A percentile compares a stretch with the other conserved stretches of the same genome.
Evolutionary conservation across 2,329 filamentous ascomycete species (phyloP).

Genomic region (Rutstroemia sydowiana): DNA sequence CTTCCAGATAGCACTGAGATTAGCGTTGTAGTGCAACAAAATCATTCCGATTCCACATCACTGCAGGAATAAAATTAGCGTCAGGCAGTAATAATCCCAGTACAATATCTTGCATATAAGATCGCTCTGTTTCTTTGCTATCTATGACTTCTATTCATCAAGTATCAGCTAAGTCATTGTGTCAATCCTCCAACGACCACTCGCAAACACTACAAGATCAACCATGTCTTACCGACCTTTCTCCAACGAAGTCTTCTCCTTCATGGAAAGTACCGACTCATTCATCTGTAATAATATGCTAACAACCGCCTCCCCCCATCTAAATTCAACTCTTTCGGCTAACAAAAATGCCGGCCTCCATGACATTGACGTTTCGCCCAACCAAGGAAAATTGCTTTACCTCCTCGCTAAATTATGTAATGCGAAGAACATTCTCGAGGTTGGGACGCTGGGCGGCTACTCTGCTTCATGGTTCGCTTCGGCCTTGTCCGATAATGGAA

Average conservation of each 20-base stretch:
- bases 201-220: too few species aligned
- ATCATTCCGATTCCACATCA: too few species aligned
- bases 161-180: too few species aligned
- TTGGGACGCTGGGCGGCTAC: conserved; percentile 21
- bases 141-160: too few species aligned
- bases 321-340: not conserved
- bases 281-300: conserved; percentile 1
- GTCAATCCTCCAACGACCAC: too few species aligned
- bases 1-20: too few species aligned
- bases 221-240: too few species aligned
- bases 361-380: conserved; percentile 13
- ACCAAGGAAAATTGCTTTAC: conserved; percentile 14
- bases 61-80: too few species aligned
- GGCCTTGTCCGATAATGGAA: conserved; percentile 9
- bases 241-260: not conserved
- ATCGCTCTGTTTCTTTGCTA: too few species aligned
- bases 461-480: conserved; percentile 16
- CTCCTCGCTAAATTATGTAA: conserved; percentile 11
- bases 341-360: conserved; percentile 4
- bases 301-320: not conserved
- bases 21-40: too few species aligned
- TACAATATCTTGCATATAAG: too few species aligned
- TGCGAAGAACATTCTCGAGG: conserved; percentile 15
- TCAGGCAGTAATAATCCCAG: too few species aligned
- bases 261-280: not conserved